These are phyloP conservation scores for Aspergillus niger DNA, from an alignment of 2,329 filamentous ascomycete species.

Conservation along the genomic window DNA sequence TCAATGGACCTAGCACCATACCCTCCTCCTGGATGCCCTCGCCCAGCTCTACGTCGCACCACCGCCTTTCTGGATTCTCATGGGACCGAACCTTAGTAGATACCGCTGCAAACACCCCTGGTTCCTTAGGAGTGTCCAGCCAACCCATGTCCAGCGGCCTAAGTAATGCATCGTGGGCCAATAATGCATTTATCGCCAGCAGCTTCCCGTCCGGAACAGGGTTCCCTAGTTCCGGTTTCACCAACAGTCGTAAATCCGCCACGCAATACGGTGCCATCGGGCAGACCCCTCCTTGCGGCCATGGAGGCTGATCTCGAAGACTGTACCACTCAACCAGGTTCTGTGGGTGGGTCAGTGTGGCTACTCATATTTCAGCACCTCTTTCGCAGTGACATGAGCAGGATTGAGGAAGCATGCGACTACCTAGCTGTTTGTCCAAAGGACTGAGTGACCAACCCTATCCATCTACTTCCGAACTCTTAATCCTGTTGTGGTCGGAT, in stretches of 20 bases:
- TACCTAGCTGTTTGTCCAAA: neutral
- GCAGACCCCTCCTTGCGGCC: constrained; percentile 52
- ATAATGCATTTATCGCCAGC: constrained; percentile 40
- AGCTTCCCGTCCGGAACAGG: constrained; percentile 29
- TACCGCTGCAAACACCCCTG: constrained; percentile 17
- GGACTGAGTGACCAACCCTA: neutral
- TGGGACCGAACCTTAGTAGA: constrained; percentile 30
- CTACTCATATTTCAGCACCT: neutral
- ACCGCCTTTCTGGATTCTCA: constrained; percentile 19
- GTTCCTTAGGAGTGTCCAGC: constrained; percentile 26
- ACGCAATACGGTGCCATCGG: constrained; percentile 45
- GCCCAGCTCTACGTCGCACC: constrained; percentile 19
- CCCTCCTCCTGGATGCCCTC: constrained; percentile 31
- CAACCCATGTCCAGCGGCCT: constrained; percentile 31
- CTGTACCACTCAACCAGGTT: neutral
- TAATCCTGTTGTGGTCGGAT: neutral
- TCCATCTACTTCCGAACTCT: neutral
- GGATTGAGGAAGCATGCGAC: neutral
- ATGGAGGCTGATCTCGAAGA: constrained; percentile 46
- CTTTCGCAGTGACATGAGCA: neutral
- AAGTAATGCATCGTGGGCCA: constrained; percentile 37
- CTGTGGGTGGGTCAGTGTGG: neutral
- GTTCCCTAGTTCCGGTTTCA: constrained; percentile 27
- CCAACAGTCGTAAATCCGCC: constrained; percentile 29
- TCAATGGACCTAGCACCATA: constrained; percentile 25